Percentiles rank a stretch among this genome's conserved stretches.
phyloP scores from a whole-genome alignment of 768 basidiomycete genomes.

The Leccinum disarticulatum region DNA sequence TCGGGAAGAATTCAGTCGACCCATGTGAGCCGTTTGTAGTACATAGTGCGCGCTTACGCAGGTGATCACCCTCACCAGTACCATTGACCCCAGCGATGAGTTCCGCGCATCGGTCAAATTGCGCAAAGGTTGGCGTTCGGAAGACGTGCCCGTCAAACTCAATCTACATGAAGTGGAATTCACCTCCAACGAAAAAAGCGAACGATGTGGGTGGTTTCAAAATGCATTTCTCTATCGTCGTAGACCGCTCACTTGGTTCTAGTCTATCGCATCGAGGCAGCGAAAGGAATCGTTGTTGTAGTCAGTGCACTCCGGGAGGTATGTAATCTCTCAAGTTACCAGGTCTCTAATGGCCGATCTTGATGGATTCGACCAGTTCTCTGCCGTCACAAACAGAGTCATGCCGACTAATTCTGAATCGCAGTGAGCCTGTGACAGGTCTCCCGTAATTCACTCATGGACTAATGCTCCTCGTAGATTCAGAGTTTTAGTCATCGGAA shows the following conservation, averaged over 20 bases:
- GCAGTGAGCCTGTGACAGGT: neutral
- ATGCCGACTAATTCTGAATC: constrained; percentile 9
- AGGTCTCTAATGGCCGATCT: neutral
- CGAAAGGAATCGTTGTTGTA: constrained; percentile 5
- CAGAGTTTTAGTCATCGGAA: constrained; percentile 16
- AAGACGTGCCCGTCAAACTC: neutral
- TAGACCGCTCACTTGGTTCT: neutral
- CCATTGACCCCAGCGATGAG: neutral
- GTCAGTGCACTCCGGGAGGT: constrained; percentile 3
- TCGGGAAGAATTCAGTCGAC: neutral
- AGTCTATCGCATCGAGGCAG: constrained; percentile 10
- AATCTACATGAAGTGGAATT: constrained; percentile 1
- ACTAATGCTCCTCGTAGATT: constrained; percentile 7
- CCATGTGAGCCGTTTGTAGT: constrained; percentile 8
- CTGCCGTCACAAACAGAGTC: constrained; percentile 7
- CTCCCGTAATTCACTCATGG: neutral
- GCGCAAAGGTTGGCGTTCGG: neutral
- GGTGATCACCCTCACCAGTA: constrained; percentile 2
- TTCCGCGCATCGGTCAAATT: constrained; percentile 1
- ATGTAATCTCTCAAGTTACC: neutral
- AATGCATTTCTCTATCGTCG: neutral
- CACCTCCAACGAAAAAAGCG: neutral
- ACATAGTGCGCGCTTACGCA: neutral
- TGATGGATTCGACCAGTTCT: constrained; percentile 5
- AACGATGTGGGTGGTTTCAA: constrained; percentile 7